Conservation (phyloP, 768 basidiomycete species). For the Russula sp. region DNA sequence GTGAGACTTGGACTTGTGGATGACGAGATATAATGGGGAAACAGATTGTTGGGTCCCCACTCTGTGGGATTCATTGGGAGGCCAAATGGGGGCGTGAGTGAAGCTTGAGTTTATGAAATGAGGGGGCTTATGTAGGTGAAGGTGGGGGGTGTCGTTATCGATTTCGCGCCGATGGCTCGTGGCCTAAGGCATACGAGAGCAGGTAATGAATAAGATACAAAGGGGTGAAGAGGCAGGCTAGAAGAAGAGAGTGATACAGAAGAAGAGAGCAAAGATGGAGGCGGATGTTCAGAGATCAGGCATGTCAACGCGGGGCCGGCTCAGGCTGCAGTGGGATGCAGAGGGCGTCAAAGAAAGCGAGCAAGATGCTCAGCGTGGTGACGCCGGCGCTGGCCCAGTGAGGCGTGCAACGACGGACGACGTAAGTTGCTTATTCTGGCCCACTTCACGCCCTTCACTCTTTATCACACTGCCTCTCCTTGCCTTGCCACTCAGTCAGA, state of each 20-base stretch:
- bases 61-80: conserved; percentile 2
- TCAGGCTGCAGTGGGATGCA: background rate
- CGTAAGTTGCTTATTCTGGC: background rate
- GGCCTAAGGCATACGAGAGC: conserved; percentile 23
- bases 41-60: background rate
- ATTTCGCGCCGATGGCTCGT: conserved; percentile 37
- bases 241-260: conserved; percentile 6
- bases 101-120: background rate
- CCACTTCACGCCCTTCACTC: background rate
- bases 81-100: conserved; percentile 3
- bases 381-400: too few species aligned
- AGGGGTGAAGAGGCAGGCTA: background rate
- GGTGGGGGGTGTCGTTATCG: conserved; percentile 48
- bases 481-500: background rate
- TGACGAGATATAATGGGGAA: background rate
- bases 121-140: conserved; percentile 39
- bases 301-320: background rate
- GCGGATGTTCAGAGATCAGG: background rate
- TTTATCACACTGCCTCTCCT: background rate
- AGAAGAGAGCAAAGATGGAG: background rate
- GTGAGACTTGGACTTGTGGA: background rate
- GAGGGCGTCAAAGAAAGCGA: too few species aligned
- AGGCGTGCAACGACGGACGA: background rate
- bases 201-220: conserved; percentile 9
- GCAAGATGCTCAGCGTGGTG: too few species aligned